Conservation (phyloP, 1,139 yeast species). For the Pichia sp. region DNA sequence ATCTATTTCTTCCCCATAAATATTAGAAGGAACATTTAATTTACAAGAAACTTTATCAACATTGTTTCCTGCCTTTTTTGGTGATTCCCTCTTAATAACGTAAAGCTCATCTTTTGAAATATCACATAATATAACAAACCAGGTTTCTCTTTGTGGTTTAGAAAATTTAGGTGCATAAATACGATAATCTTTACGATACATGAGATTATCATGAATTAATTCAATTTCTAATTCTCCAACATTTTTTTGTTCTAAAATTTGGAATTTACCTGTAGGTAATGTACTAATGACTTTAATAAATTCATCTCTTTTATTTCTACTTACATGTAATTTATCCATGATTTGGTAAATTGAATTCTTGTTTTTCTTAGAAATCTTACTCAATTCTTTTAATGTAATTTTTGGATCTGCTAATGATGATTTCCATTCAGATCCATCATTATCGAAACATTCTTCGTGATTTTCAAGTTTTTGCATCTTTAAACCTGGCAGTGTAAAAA, state of each 20-base stretch:
- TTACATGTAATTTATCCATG: slow-evolving; percentile 36
- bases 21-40: slow-evolving; percentile 44
- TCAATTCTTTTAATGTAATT: slow-evolving; percentile 29
- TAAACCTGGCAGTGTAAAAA: slow-evolving; percentile 68
- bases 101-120: slow-evolving; percentile 41
- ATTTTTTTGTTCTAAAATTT: slow-evolving; percentile 15
- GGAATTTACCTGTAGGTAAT: slow-evolving; percentile 35
- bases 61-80: slow-evolving; percentile 33
- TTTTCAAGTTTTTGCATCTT: slow-evolving; percentile 24
- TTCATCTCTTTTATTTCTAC: slow-evolving; percentile 27
- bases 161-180: slow-evolving; percentile 80
- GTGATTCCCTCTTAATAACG: slow-evolving; percentile 63
- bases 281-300: slow-evolving; percentile 37
- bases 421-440: slow-evolving; percentile 26
- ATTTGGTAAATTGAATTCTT: slow-evolving; percentile 30
- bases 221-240: slow-evolving; percentile 35
- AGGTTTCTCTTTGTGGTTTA: slow-evolving; percentile 86
- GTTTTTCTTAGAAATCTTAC: slow-evolving; percentile 22
- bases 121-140: slow-evolving; percentile 73
- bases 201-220: slow-evolving; percentile 48
- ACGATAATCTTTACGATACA: slow-evolving; percentile 53
- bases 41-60: slow-evolving; percentile 38
- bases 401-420: slow-evolving; percentile 27
- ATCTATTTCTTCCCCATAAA: slow-evolving; percentile 40
- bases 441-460: slow-evolving; percentile 19